Evolutionary conservation across 495 filamentous ascomycete genomes (phyloP), one percentile per base, ranked within the genome.

Genomic region (Neurospora hispaniola): DNA sequence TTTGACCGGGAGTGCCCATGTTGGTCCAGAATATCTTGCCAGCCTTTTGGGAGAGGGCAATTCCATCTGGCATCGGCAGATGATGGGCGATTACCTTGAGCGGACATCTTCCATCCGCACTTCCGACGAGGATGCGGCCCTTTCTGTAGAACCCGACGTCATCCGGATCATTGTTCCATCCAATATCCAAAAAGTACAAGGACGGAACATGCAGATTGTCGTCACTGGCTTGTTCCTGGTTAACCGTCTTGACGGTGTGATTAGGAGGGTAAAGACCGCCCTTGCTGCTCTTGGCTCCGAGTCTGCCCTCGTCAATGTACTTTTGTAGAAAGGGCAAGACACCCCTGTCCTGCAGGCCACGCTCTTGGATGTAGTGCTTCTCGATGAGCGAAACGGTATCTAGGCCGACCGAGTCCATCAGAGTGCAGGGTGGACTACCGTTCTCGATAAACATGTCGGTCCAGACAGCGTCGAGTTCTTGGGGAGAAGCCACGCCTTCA

Each of bases 391-490:
- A 79, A 12, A 89, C 84, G 0, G 86, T 88, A 70, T 88, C 86
- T 4, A 89, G 79, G 7, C 87, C 86, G 35, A 89, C 75, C 9
- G 72, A 74, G 48, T 77, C 76, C 75, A 80, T 78, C 68, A 79
- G 44, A 4, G 40, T 66, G 59, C 79, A 80, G 9, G 79, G 78
- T 5, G 73, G 73, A 8, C 73, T 69, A 0, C 59, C 70, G 14
- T 69, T 31, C 73, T 76, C 73, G 75, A 77, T 73, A 35, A 78
- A 79, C 77, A 85, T 83, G 54, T 84, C 77, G 4, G 69, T 66
- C 83, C 82, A 88, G 31, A 85, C 72, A 2, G 69, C 41, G 71
- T 89, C 87, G 40, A 89, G 84, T 70, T 88, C 84, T 16, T 78
- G 76, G 0, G 87, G 83, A 4, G 77, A 76, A 42, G 77, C 80